Base-by-base conservation (phyloP, 2,329 filamentous ascomycete genomes). In the Mycocentrospora acerina region DNA sequence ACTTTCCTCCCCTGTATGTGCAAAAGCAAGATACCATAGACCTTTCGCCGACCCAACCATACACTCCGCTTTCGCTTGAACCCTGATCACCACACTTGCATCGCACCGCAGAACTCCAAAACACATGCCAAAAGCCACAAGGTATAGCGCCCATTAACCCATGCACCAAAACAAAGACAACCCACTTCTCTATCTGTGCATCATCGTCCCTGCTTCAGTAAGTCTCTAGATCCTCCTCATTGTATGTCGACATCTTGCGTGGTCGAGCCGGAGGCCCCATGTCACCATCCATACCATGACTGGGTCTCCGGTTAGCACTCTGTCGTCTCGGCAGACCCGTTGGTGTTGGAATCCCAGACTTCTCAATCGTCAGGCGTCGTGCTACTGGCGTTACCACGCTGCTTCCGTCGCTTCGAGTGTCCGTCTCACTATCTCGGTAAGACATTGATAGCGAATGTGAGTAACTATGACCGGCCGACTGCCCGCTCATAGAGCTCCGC, bases 401-500 rank as follows among this genome's bases (percentile, higher is more conserved):
- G 39, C 54, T 68, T 18, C 60, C 60, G 32, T 67, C 65, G 29
- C 62, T 66, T n/a, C 53, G 51, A 29, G 42, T 60, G 31, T 59
- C 72, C 39, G 80, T 77, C 26, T 77, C 76, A 24, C 73, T 72
- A 44, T 79, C 77, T 34, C 78, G 54, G 22, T 59, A 32, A 8
- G 60, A 59, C 27, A 59, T 48, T 7, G 60, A 64, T 10, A 63
- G 35, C 8, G 62, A 61, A 28, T 63, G 58, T 2, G 58, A 55
- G 35, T 69, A 60, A 18, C 47, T 46, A 40, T 67, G 63, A 22
- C 53, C 58, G 30, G 57, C 58, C 18, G 65, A 69, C 46, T 79
- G 82, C 37, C 84, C 79, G 40, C 81, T 80, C 49, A 90, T 73
- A 11, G 86, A 89, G 33, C 84, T 88, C 33, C 85, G 77, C 13